Conservation (phyloP, 202 grass and related monocot species). For the Digitaria exilis region DNA sequence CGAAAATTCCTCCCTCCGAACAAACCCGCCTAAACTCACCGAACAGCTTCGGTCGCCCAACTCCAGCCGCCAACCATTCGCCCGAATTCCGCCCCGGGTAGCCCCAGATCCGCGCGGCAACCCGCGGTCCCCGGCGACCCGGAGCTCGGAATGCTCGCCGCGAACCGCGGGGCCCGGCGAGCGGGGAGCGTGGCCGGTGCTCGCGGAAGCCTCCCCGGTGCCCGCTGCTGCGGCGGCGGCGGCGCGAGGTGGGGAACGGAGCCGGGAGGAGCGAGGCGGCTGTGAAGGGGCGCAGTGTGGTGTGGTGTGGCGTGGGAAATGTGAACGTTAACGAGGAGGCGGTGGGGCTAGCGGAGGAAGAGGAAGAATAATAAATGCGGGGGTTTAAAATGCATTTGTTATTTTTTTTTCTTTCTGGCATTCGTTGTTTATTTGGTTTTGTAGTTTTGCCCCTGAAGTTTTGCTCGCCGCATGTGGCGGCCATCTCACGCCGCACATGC, state of each 20-base stretch:
- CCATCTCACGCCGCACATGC: too few species aligned
- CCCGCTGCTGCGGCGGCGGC: neutral
- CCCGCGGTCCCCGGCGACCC: neutral
- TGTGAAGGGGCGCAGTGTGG: neutral
- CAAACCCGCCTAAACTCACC: constrained; percentile 6
- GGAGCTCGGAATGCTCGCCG: constrained; percentile 35
- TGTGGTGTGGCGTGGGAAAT: constrained; percentile 12
- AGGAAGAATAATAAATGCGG: neutral
- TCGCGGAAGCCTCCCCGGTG: too few species aligned
- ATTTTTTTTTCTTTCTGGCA: neutral
- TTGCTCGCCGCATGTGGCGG: too few species aligned
- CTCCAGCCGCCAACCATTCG: neutral
- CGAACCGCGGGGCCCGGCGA: neutral
- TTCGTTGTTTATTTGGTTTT: constrained; percentile 3
- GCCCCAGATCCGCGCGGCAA: constrained; percentile 43
- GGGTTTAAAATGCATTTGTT: neutral
- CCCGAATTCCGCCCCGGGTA: neutral
- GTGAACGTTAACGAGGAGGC: constrained; percentile 46
- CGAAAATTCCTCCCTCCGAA: neutral
- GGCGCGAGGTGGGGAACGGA: constrained; percentile 8
- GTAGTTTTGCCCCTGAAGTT: constrained; percentile 20
- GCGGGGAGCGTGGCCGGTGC: neutral
- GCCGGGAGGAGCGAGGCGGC: constrained; percentile 1
- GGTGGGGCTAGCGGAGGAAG: neutral
- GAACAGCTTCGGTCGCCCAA: neutral